phyloP scores from a whole-genome alignment of 2,329 filamentous ascomycete species.

The Aspergillus tamarii region DNA sequence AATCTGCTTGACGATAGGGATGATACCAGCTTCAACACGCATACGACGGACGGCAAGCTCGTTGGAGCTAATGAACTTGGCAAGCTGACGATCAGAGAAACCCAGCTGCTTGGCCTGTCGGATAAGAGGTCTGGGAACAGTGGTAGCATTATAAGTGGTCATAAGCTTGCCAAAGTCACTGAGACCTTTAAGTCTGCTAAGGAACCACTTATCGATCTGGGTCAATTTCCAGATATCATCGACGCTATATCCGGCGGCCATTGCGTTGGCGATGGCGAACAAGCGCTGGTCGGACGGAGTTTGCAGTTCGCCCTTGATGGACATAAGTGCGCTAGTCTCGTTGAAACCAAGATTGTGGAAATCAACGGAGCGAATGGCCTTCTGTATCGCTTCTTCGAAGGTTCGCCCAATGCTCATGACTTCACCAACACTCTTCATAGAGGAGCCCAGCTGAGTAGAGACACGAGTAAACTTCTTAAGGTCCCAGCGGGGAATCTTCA shows the following conservation, averaged over 20 bases:
- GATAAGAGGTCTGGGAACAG: constrained; percentile 66
- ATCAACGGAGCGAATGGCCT: constrained; percentile 93
- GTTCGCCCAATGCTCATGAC: constrained; percentile 97
- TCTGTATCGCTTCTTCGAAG: constrained; percentile 98
- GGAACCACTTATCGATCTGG: constrained; percentile 98
- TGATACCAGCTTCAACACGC: constrained; percentile 82
- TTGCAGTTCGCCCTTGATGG: constrained; percentile 92
- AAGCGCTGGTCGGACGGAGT: constrained; percentile 96
- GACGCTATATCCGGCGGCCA: constrained; percentile 90
- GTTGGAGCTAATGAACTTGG: constrained; percentile 92
- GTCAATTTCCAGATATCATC: constrained; percentile 98
- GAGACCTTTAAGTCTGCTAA: constrained; percentile 86
- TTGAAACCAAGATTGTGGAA: constrained; percentile 95
- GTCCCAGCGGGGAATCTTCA: constrained; percentile 99
- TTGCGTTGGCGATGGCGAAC: constrained; percentile 96
- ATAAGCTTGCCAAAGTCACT: constrained; percentile 86
- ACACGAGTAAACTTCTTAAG: constrained; percentile 98
- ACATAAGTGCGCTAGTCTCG: constrained; percentile 89
- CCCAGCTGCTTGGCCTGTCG: constrained; percentile 89
- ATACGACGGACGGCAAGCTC: constrained; percentile 85
- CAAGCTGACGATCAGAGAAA: constrained; percentile 91
- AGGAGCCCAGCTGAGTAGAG: constrained; percentile 91
- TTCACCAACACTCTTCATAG: constrained; percentile 99
- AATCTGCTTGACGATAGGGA: constrained; percentile 94
- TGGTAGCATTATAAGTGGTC: constrained; percentile 69